Evolutionary conservation across 768 basidiomycete species (phyloP), one percentile per base, ranked within the genome.

Genomic region (Russula compacta): DNA sequence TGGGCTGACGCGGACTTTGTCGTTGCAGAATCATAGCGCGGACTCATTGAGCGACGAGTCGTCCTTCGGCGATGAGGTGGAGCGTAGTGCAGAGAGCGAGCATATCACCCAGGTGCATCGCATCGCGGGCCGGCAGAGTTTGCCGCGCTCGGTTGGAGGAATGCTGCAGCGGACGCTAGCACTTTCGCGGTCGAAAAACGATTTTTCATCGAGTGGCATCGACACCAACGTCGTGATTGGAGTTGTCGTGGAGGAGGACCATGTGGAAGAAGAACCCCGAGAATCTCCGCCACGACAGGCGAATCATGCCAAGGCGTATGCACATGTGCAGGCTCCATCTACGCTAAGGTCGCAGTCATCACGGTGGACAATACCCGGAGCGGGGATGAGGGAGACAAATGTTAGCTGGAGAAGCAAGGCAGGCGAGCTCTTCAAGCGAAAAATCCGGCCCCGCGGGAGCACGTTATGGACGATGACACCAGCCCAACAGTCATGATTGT

Each of bases 11-110:
- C 21, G n/a, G 19, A 12, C 33, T 38, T 53, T 12, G 6, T 39
- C 47, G 39, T 19, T 19, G 19, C 51, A 60, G 53, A 56, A 55
- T 33, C 63, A 58, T 53, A 70, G 69, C 67, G 63, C 58, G 14
- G 73, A 73, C 65, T 71, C 73, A 32, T 66, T 73, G 50, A 69
- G 66, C 14, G 68, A 67, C 9, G 46, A 42, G 32, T 54, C 65
- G 14, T 63, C 57, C 17, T 39, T 58, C 8, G 56, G n/a, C 1
- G 65, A 64, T 42, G 56, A 58, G 5, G 33, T 42, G 0, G 46
- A 46, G 4, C 29, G 15, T 17, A 52, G 54, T 29, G 36, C 43
- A 3, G 66, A 65, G 39, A 60, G 52, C 50, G 53, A 66, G 32
- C 66, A 66, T 42, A 52, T 59, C 48, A 66, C 66, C 3, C 64